Conservation (phyloP, 148 eudicot species). For the Fagopyrum tataricum region DNA sequence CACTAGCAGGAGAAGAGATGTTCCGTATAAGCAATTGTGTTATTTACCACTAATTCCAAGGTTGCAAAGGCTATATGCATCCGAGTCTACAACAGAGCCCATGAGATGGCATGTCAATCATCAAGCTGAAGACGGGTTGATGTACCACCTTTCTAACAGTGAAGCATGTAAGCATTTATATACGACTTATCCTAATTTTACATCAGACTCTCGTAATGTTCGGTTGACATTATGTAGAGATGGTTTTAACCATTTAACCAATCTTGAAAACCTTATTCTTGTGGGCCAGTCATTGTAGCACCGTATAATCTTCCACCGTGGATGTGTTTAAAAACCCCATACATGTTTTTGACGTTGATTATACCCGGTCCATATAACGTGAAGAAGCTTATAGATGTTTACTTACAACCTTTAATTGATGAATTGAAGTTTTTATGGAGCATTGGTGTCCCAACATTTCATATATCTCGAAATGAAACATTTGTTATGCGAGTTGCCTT, state of each 20-base stretch:
- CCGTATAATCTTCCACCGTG: background rate
- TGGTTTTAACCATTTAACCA: background rate
- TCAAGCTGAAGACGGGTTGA: background rate
- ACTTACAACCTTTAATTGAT: background rate
- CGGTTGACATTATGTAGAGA: background rate
- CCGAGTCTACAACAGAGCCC: background rate
- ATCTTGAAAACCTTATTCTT: background rate
- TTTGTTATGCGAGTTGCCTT: background rate
- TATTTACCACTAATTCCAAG: background rate
- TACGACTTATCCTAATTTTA: background rate
- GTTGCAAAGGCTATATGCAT: slow-evolving; percentile 1
- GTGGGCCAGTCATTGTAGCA: background rate
- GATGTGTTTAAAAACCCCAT: background rate
- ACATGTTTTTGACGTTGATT: background rate
- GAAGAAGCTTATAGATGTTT: background rate
- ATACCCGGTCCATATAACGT: background rate
- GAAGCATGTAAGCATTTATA: slow-evolving; percentile 5
- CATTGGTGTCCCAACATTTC: background rate
- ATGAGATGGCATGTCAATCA: background rate
- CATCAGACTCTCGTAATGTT: background rate
- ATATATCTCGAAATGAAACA: background rate
- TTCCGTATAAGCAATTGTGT: background rate
- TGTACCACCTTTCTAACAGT: background rate
- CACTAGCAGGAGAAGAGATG: background rate
- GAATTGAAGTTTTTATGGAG: background rate